Evolutionary conservation across 805 yeast species (phyloP).

Genomic region (Limtongozyma cylindracea): DNA sequence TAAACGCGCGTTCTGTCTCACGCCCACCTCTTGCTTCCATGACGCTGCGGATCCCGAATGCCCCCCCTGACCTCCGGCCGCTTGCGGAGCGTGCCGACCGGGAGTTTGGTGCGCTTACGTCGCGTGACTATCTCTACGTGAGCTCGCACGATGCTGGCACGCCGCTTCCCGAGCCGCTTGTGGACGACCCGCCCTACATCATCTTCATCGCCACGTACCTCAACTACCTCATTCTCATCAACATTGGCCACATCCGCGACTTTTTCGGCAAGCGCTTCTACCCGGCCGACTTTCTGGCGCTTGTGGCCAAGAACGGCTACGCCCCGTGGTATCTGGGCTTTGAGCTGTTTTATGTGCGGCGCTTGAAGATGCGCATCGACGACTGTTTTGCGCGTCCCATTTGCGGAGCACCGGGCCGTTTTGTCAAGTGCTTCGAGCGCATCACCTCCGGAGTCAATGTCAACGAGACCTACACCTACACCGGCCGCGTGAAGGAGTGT

Average conservation of each 20-base stretch:
- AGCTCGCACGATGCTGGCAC: constrained; percentile 30
- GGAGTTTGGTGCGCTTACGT: constrained; percentile 53
- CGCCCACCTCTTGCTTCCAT: no score
- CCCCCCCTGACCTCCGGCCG: constrained; percentile 11
- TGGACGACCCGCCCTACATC: constrained; percentile 72
- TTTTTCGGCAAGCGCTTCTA: constrained; percentile 57
- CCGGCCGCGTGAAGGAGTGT: constrained; percentile 57
- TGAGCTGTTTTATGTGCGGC: constrained; percentile 81
- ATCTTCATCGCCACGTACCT: constrained; percentile 64
- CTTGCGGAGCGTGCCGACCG: constrained; percentile 15
- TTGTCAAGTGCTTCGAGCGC: constrained; percentile 47
- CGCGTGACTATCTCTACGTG: constrained; percentile 35
- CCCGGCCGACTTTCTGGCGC: constrained; percentile 35
- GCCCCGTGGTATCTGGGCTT: constrained; percentile 93
- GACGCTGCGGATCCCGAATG: constrained; percentile 10
- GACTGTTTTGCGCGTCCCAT: constrained; percentile 93
- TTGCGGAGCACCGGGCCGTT: constrained; percentile 95
- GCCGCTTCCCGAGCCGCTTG: constrained; percentile 35
- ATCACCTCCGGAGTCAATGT: constrained; percentile 20
- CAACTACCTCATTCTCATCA: constrained; percentile 60
- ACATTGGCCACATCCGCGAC: constrained; percentile 80
- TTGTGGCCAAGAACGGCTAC: constrained; percentile 62
- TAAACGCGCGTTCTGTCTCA: background rate
- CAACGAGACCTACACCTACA: constrained; percentile 33
- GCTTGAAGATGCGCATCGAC: constrained; percentile 73